Percentiles rank a stretch among this genome's conserved stretches.
phyloP scores from a whole-genome alignment of 2,329 filamentous ascomycete genomes.

The Sclerotinia borealis region DNA sequence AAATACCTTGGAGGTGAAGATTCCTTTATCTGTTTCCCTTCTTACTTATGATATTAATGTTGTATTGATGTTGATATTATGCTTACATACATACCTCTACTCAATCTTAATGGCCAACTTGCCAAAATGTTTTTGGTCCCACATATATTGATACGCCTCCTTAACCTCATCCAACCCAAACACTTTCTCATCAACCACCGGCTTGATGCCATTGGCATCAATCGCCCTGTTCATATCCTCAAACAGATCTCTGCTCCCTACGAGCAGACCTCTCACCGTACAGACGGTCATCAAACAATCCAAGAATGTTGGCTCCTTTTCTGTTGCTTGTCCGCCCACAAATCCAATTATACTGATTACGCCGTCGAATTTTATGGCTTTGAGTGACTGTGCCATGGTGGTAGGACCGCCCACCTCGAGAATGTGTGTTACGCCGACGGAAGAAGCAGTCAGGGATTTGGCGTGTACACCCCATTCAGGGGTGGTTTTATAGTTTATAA shows the following conservation, averaged over 20 bases:
- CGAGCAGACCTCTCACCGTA: conserved; percentile 42
- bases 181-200: conserved; percentile 41
- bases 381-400: conserved; percentile 37
- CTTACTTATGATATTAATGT: too few relatives aligned
- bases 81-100: background rate
- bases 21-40: too few relatives aligned
- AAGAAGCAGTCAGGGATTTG: conserved; percentile 33
- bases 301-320: conserved; percentile 29
- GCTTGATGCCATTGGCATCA: conserved; percentile 41
- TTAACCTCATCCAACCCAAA: conserved; percentile 42
- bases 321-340: conserved; percentile 27
- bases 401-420: conserved; percentile 39
- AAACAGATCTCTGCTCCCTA: conserved; percentile 42
- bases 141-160: conserved; percentile 45
- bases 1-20: too few relatives aligned
- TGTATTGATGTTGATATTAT: too few relatives aligned
- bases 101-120: conserved; percentile 12
- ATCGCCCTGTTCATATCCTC: conserved; percentile 47
- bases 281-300: conserved; percentile 32
- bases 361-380: conserved; percentile 38
- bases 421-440: conserved; percentile 38
- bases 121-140: conserved; percentile 37
- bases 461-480: conserved; percentile 38
- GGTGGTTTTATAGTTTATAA: conserved; percentile 40
- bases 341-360: conserved; percentile 37